phyloP scores from a whole-genome alignment of 108 stramenopile genomes.

The Schizochytrium sp. region DNA sequence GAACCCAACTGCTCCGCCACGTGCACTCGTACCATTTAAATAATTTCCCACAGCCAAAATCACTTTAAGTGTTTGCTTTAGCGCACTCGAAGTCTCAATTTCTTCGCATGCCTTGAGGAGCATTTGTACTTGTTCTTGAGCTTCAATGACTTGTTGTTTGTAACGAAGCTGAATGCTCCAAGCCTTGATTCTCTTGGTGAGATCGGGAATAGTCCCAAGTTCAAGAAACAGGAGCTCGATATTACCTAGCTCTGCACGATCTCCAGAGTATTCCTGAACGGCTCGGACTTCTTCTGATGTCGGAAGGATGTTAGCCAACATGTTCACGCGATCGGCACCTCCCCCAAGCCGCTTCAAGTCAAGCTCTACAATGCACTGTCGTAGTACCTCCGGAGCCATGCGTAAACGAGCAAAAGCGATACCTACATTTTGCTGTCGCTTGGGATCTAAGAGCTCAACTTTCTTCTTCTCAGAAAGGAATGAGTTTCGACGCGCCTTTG shows the following conservation, averaged over 20 bases:
- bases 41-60: conserved; percentile 66
- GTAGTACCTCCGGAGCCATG: conserved; percentile 30
- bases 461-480: background rate
- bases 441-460: conserved; percentile 63
- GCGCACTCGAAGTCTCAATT: conserved; percentile 41
- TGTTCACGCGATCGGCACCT: conserved; percentile 32
- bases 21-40: conserved; percentile 63
- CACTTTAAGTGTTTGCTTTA: conserved; percentile 27
- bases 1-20: conserved; percentile 69
- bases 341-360: conserved; percentile 28
- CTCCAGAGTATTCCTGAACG: conserved; percentile 63
- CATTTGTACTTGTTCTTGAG: conserved; percentile 73
- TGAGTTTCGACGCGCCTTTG: background rate
- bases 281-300: conserved; percentile 59
- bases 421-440: conserved; percentile 66
- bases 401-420: conserved; percentile 65
- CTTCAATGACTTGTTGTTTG: background rate
- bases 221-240: conserved; percentile 61
- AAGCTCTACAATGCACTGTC: conserved; percentile 27
- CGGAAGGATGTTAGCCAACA: conserved; percentile 62
- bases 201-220: conserved; percentile 25
- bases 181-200: conserved; percentile 62
- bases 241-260: conserved; percentile 53
- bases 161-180: conserved; percentile 26
- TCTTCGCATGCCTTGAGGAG: conserved; percentile 83